These are phyloP conservation scores for Inga leiocalycina DNA, from an alignment of 306 rosid species.

Conservation along the genomic window DNA sequence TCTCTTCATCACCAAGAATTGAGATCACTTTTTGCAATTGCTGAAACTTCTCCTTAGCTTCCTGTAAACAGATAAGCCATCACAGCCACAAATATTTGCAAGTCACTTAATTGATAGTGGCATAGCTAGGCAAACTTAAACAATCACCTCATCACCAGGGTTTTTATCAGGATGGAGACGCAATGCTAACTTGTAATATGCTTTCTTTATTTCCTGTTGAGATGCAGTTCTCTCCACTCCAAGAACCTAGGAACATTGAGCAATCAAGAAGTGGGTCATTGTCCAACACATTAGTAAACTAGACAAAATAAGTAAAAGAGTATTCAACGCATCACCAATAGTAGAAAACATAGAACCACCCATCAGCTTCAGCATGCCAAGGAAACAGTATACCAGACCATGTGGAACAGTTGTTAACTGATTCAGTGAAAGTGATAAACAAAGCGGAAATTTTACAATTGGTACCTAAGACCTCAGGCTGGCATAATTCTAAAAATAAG, in stretches of 20 bases:
- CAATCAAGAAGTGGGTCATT: slow-evolving; percentile 14
- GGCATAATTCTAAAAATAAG: neutral
- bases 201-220: slow-evolving; percentile 92
- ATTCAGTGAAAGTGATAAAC: neutral
- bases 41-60: slow-evolving; percentile 89
- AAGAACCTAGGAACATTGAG: slow-evolving; percentile 35
- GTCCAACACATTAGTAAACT: slow-evolving; percentile 5
- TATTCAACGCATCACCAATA: neutral
- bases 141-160: slow-evolving; percentile 75
- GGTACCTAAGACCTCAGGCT: neutral
- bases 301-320: neutral
- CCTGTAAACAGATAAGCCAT: slow-evolving; percentile 45
- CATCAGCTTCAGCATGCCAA: slow-evolving; percentile 15
- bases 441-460: neutral
- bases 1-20: slow-evolving; percentile 92
- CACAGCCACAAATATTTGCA: slow-evolving; percentile 13
- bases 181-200: slow-evolving; percentile 85
- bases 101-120: neutral
- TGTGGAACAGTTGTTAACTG: neutral
- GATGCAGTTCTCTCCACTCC: slow-evolving; percentile 66
- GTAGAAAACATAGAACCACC: neutral
- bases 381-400: neutral
- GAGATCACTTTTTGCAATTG: slow-evolving; percentile 89
- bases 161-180: slow-evolving; percentile 96
- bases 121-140: neutral